Evolutionary conservation across 2,329 filamentous ascomycete species (phyloP).

Genomic region (Sporothrix pallida): DNA sequence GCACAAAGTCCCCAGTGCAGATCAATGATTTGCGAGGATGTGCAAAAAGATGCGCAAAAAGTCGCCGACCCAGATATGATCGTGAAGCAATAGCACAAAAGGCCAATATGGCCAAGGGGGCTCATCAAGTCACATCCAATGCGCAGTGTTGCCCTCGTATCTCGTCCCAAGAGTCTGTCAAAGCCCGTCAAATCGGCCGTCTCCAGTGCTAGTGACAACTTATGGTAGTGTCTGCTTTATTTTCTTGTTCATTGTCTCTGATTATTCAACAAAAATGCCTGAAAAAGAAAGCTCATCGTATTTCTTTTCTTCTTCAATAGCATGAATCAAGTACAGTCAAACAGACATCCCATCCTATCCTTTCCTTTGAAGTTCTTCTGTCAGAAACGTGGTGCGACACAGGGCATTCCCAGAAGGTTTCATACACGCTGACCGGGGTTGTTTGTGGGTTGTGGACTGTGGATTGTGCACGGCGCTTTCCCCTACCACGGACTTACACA

Average conservation of each 20-base stretch:
- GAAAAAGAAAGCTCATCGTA: not conserved
- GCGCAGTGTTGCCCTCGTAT: not conserved
- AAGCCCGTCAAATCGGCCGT: not conserved
- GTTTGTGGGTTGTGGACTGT: not conserved
- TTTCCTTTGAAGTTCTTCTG: not conserved
- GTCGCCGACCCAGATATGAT: too few relatives aligned
- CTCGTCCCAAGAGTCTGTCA: not conserved
- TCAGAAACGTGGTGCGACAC: slow-evolving; percentile 20
- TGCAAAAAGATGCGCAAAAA: not conserved
- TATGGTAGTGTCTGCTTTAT: not conserved
- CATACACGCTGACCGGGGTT: not conserved
- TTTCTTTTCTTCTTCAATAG: not conserved
- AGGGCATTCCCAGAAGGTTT: not conserved
- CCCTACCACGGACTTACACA: not conserved
- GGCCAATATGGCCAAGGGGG: too few relatives aligned
- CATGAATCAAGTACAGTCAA: not conserved
- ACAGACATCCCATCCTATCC: not conserved
- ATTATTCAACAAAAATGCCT: too few relatives aligned
- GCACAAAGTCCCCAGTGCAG: not conserved
- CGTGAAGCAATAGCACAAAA: too few relatives aligned
- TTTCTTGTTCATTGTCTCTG: not conserved
- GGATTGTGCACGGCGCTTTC: not conserved
- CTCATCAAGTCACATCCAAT: not conserved
- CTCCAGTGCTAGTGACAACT: not conserved
- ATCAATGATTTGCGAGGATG: slow-evolving; percentile 22